Evolutionary conservation across 257 asterid genomes (phyloP).

Genomic region (Parsonsia alboflavescens): DNA sequence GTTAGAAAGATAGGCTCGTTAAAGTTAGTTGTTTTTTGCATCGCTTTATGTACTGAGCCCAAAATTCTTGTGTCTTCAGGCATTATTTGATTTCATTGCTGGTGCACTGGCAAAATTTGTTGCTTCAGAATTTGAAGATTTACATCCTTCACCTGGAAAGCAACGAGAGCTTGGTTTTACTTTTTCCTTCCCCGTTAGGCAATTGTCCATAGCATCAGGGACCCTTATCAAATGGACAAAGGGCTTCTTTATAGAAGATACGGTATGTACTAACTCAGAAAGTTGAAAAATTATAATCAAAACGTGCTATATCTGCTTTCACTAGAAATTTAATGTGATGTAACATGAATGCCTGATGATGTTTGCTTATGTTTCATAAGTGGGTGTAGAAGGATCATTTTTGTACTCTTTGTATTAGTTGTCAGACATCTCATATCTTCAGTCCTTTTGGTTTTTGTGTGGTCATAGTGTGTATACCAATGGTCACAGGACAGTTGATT

Average conservation of each 20-base stretch:
- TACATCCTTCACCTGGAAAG: conserved; percentile 53
- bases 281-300: background rate
- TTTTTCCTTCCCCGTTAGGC: conserved; percentile 87
- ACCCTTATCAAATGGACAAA: conserved; percentile 88
- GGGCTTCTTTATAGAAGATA: conserved; percentile 76
- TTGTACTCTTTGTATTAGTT: too few species aligned
- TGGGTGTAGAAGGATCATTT: too few species aligned
- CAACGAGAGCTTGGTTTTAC: conserved; percentile 96
- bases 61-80: conserved; percentile 27
- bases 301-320: background rate
- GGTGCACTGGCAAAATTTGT: conserved; percentile 63
- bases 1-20: background rate
- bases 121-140: conserved; percentile 62
- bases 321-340: background rate
- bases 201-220: conserved; percentile 75
- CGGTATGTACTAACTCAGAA: conserved; percentile 31
- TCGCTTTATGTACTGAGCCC: conserved; percentile 1
- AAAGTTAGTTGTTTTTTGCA: conserved; percentile 15
- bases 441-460: too few species aligned
- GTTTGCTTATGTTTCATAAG: background rate
- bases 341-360: background rate
- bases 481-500: too few species aligned
- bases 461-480: too few species aligned
- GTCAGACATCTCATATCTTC: too few species aligned
- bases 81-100: conserved; percentile 79